These are phyloP conservation scores for Ascosphaera acerosa DNA, from an alignment of 2,329 filamentous ascomycete species.

Conservation along the genomic window DNA sequence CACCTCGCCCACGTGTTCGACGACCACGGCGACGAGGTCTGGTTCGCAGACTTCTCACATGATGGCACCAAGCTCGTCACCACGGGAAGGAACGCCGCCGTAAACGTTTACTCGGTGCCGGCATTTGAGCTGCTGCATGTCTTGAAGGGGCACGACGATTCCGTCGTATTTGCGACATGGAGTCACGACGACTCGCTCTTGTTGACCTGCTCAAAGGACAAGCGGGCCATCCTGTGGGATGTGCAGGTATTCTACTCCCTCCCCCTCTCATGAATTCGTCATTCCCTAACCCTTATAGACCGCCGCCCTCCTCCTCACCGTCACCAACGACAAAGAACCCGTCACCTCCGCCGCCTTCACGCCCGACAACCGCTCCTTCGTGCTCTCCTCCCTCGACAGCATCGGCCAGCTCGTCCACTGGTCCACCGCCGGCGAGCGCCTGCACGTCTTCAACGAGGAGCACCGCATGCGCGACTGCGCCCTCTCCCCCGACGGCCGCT, in stretches of 20 bases:
- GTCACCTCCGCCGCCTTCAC: conserved; percentile 84
- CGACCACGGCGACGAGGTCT: conserved; percentile 60
- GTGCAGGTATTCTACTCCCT: conserved; percentile 24
- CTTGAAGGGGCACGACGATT: conserved; percentile 39
- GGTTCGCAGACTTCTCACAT: conserved; percentile 76
- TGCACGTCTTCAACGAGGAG: conserved; percentile 40
- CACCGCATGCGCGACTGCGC: conserved; percentile 65
- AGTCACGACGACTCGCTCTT: conserved; percentile 75
- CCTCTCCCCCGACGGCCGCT: conserved; percentile 55
- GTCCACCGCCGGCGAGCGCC: conserved; percentile 34
- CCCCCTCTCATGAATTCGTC: neutral
- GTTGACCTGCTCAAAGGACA: conserved; percentile 58
- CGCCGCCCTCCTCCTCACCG: conserved; percentile 34
- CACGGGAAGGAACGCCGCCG: conserved; percentile 46
- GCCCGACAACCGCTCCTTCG: conserved; percentile 47
- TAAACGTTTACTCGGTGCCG: conserved; percentile 59
- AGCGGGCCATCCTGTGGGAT: conserved; percentile 51
- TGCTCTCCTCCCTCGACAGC: conserved; percentile 52
- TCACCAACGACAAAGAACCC: conserved; percentile 53
- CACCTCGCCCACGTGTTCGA: conserved; percentile 43
- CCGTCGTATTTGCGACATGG: conserved; percentile 65
- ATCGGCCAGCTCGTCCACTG: conserved; percentile 43
- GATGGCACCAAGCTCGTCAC: conserved; percentile 63
- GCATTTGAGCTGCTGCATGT: conserved; percentile 39
- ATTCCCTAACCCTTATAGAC: conserved; percentile 22